Base-by-base conservation (phyloP, 2,329 filamentous ascomycete genomes). In the Bipolaris victoriae region DNA sequence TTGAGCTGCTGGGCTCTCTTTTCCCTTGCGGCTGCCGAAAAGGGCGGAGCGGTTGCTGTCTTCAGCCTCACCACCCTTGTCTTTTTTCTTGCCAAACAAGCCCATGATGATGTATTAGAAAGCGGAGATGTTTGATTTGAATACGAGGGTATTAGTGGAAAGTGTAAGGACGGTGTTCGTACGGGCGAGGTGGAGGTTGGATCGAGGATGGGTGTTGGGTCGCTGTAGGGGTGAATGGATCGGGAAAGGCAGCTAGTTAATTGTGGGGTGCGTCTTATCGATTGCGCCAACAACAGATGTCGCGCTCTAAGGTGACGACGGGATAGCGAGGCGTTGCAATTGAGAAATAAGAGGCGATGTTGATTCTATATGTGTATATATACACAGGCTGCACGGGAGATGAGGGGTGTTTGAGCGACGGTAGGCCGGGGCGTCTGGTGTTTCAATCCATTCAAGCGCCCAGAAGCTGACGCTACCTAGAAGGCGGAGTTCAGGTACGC, bases 41-140 rank as follows among this genome's bases (percentile, higher is more conserved):
- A 88, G 82, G n/a, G 84, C 83, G 55, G 77, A 78, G 72, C 84
- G 83, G 72, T 79, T 81, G 57, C 83, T 78, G 46, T 83, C 81
- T 62, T 83, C 83, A 67, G 77, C 81, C 58, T 78, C 81, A 67
- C 77, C 81, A 59, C 78, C 81, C 61, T 78, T 80, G 62, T 80
- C 79, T 60, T 79, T 81, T 71, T 86, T 87, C 64, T 78, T 82
- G 72, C 85, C 85, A 49, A 79, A 74, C 65, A 85, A 79, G 37
- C 79, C 78, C 79, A 80, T 80, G 36, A 41, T 71, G 57, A 45
- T 20, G 40, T 49, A 46, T 53, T 2, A 31, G 51, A 40, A 22
- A 31, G 36, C 22, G 24, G 9, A 31, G 39, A 37, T 15, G 22
- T 18, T 10, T 1, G 3, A 2, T 10, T 39, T 6, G n/a, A 48